phyloP scores from a whole-genome alignment of 140 eudicot species.

The Cichorium intybus region DNA sequence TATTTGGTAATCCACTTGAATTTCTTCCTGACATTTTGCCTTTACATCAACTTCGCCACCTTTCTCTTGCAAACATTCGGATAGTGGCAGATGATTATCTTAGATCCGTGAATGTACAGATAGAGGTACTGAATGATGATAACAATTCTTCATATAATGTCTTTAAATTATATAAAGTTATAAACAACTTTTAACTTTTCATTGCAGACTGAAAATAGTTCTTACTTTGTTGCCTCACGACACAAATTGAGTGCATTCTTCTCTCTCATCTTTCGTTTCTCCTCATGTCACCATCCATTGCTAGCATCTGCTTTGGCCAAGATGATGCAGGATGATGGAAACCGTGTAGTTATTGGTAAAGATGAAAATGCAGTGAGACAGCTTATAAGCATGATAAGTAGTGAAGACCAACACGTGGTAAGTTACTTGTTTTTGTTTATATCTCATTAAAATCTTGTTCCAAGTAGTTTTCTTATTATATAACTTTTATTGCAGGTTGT shows the following conservation, averaged over 20 bases:
- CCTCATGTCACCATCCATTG: slow-evolving; percentile 98
- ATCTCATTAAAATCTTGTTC: slow-evolving; percentile 8
- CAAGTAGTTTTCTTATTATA: slow-evolving; percentile 12
- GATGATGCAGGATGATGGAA: slow-evolving; percentile 93
- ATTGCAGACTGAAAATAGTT: slow-evolving; percentile 88
- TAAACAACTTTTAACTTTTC: too few relatives aligned
- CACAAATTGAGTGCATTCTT: slow-evolving; percentile 96
- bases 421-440: slow-evolving; percentile 13
- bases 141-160: background rate
- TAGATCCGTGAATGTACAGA: slow-evolving; percentile 85
- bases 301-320: slow-evolving; percentile 97
- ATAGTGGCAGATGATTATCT: slow-evolving; percentile 89
- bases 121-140: slow-evolving; percentile 59
- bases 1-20: slow-evolving; percentile 98
- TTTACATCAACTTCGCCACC: slow-evolving; percentile 82
- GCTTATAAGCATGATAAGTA: slow-evolving; percentile 98
- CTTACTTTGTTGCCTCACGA: slow-evolving; percentile 95
- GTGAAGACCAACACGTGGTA: slow-evolving; percentile 98
- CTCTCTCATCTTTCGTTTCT: slow-evolving; percentile 94
- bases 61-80: slow-evolving; percentile 95
- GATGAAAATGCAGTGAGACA: slow-evolving; percentile 98
- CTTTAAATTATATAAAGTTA: too few relatives aligned
- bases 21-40: slow-evolving; percentile 97
- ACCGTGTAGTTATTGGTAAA: slow-evolving; percentile 91
- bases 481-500: slow-evolving; percentile 72